These are phyloP conservation scores for Nadsonia commutata DNA, from an alignment of 1,139 yeast species.

Conservation along the genomic window DNA sequence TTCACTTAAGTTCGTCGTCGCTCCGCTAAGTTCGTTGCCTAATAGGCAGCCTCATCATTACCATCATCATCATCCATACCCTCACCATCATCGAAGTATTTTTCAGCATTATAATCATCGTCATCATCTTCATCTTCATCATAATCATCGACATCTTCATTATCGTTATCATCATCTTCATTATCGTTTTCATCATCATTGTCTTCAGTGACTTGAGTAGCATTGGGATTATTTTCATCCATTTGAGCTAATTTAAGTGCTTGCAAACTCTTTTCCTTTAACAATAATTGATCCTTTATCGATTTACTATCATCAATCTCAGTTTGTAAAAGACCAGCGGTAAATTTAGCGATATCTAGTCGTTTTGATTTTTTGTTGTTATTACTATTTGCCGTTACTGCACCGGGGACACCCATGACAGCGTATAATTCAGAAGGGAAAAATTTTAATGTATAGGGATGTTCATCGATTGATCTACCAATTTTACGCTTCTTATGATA, in stretches of 20 bases:
- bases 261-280: slow-evolving; percentile 39
- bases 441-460: slow-evolving; percentile 45
- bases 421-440: slow-evolving; percentile 71
- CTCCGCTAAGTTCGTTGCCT: no score
- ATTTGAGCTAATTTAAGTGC: slow-evolving; percentile 26
- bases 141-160: slow-evolving; percentile 26
- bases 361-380: slow-evolving; percentile 17
- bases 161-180: slow-evolving; percentile 9
- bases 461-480: slow-evolving; percentile 70
- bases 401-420: slow-evolving; percentile 53
- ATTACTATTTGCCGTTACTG: slow-evolving; percentile 19
- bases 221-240: background rate
- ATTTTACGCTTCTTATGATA: slow-evolving; percentile 51
- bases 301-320: slow-evolving; percentile 24
- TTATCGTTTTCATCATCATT: slow-evolving; percentile 4
- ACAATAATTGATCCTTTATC: slow-evolving; percentile 39
- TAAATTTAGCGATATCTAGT: slow-evolving; percentile 17
- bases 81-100: slow-evolving; percentile 47
- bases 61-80: slow-evolving; percentile 25
- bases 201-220: slow-evolving; percentile 6
- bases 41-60: slow-evolving; percentile 34
- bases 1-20: no score
- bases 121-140: slow-evolving; percentile 55
- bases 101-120: slow-evolving; percentile 67
- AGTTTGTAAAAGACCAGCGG: slow-evolving; percentile 21